Conservation (phyloP, 169 alveolate genomes). For the Amoebophrya sp. region DNA sequence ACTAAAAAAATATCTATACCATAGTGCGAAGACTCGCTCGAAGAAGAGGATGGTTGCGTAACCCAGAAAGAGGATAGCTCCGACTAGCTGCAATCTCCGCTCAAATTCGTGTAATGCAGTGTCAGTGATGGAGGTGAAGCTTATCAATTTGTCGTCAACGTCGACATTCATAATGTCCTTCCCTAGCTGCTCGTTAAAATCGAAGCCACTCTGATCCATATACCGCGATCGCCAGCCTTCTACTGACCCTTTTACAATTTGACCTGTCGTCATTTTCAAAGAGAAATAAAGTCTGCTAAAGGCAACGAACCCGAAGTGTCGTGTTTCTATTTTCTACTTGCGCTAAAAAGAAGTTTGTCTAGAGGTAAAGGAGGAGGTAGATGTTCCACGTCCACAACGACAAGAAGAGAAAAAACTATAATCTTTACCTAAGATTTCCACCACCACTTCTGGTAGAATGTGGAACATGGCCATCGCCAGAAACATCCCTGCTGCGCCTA, state of each 20-base stretch:
- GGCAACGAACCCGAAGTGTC: not conserved
- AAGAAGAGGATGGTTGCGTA: not conserved
- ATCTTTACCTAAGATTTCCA: not conserved
- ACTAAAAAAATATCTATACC: no score
- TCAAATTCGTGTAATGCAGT: not conserved
- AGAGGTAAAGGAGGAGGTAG: not conserved
- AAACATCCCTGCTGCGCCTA: conserved; percentile 1
- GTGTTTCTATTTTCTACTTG: not conserved
- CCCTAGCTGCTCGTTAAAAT: no score
- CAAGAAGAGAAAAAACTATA: not conserved
- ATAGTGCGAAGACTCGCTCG: conserved; percentile 9
- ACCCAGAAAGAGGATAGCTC: not conserved
- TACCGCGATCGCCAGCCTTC: no score
- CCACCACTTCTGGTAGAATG: not conserved
- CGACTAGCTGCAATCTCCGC: not conserved
- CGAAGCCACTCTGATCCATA: no score
- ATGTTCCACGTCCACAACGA: not conserved
- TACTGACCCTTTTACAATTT: no score
- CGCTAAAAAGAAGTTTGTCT: no score
- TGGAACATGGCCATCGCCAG: not conserved
- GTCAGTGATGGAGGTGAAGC: no score
- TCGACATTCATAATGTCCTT: no score
- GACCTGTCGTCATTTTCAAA: no score
- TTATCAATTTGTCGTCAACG: no score
- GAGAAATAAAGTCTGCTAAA: no score